Evolutionary conservation across 768 basidiomycete genomes (phyloP).

Genomic region (Gelatoporia subvermispora): DNA sequence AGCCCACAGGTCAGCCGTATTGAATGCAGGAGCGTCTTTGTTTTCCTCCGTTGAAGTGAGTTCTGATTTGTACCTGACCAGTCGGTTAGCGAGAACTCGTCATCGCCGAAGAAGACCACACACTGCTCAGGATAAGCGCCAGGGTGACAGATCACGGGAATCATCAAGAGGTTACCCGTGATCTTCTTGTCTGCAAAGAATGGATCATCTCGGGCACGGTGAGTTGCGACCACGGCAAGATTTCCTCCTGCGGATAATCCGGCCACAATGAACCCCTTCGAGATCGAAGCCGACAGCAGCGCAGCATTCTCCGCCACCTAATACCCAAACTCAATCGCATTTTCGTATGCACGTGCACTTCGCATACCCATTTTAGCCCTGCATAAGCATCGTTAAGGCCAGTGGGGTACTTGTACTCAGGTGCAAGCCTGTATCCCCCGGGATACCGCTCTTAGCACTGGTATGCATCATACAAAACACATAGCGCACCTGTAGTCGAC

Average conservation of each 20-base stretch:
- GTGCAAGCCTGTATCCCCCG: constrained; percentile 16
- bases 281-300: constrained; percentile 10
- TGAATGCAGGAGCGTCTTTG: too few relatives aligned
- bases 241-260: constrained; percentile 23
- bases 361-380: constrained; percentile 20
- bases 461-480: neutral
- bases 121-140: too few relatives aligned
- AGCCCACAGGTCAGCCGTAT: too few relatives aligned
- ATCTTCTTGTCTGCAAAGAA: constrained; percentile 15
- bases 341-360: neutral
- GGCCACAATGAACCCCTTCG: constrained; percentile 22
- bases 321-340: too few relatives aligned
- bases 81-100: too few relatives aligned
- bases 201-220: constrained; percentile 21
- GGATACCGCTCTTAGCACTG: neutral
- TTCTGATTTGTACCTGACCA: too few relatives aligned
- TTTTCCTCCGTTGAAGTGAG: too few relatives aligned
- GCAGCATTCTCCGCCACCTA: constrained; percentile 9
- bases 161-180: constrained; percentile 20
- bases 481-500: constrained; percentile 11
- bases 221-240: constrained; percentile 17
- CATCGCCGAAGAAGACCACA: too few relatives aligned
- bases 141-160: too few relatives aligned
- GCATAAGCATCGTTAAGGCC: constrained; percentile 17
- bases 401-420: constrained; percentile 19